Evolutionary conservation across 345 rosid genomes (phyloP), one percentile per base, ranked within the genome.

Genomic region (Melaleuca alternifolia): DNA sequence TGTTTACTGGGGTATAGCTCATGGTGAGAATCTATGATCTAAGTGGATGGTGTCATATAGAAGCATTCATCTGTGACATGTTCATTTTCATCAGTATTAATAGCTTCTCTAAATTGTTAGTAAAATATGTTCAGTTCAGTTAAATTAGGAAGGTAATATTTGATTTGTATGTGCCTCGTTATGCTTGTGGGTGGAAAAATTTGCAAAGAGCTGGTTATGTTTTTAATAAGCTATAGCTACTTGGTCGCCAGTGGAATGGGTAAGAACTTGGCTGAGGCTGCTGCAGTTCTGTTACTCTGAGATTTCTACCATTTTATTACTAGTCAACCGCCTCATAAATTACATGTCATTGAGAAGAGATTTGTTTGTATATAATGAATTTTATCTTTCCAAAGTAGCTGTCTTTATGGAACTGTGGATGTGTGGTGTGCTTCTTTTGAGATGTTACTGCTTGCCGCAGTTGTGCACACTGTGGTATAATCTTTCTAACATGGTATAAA

Each of bases 1-100:
- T 6, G 15, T 26, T 57, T 57, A 0, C 1, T 11, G 30, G 30
- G 30, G 0, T 56, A 30, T 15, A 57, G 15, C 62, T 57, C 0
- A 6, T 57, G 2, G 15, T 11, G 15, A 57, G 62, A 2, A 26
- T 57, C 30, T 57, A 26, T 57, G 62, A 14, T 57, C 62, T 57
- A 0, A 57, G 62, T 26, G 30, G 62, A 57, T 57, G 62, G 62
- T 26, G 6, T 26, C 62, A 24, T 57, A n/a, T 24, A 26, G 62
- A 57, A 57, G 62, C 14, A 57, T 57, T 57, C 30, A 57, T 26
- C 7, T 5, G 7, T 0, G 20, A 61, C 9, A 28, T 61, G 41
- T 20, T 61, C 75, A 61, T 61, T 61, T 61, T 61, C 71, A 14
- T 61, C 0, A 14, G 28, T 13, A 61, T 61, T 13, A 61, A 28